phyloP scores from a whole-genome alignment of 202 grass and related monocot genomes.

The Saccharum hybrid region DNA sequence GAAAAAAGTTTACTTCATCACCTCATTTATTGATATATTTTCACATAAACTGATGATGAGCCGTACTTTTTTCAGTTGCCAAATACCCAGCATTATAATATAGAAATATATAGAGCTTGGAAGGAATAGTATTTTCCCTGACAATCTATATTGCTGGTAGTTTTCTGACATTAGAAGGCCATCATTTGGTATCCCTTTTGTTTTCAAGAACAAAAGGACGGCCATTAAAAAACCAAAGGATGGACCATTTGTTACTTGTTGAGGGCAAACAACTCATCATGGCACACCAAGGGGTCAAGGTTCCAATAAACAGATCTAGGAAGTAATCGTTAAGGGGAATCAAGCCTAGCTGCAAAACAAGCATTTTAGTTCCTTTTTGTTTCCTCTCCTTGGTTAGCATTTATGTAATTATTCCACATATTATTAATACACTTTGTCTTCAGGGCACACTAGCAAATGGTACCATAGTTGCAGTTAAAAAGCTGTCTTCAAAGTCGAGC shows the following conservation, averaged over 20 bases:
- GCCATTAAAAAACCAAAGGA: background rate
- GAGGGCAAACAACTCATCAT: background rate
- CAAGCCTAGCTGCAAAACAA: background rate
- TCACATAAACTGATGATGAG: background rate
- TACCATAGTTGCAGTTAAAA: constrained; percentile 78
- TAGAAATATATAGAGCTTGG: background rate
- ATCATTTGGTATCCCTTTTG: constrained; percentile 1
- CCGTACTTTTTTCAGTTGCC: background rate
- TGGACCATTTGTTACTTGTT: background rate
- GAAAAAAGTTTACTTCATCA: constrained; percentile 22
- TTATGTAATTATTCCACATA: constrained; percentile 16
- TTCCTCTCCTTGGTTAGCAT: background rate
- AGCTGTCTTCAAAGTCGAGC: constrained; percentile 80
- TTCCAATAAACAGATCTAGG: constrained; percentile 24
- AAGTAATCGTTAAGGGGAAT: background rate
- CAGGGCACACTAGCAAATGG: constrained; percentile 76
- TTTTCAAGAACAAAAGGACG: background rate
- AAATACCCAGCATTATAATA: background rate
- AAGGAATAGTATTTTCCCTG: background rate
- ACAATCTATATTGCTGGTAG: background rate
- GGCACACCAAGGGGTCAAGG: background rate
- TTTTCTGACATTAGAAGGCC: constrained; percentile 23
- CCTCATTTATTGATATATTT: background rate
- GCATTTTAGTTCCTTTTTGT: background rate
- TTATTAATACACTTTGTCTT: constrained; percentile 21